Evolutionary conservation across 1,139 yeast species (phyloP).

Genomic region (Blastobotrys aristatus): DNA sequence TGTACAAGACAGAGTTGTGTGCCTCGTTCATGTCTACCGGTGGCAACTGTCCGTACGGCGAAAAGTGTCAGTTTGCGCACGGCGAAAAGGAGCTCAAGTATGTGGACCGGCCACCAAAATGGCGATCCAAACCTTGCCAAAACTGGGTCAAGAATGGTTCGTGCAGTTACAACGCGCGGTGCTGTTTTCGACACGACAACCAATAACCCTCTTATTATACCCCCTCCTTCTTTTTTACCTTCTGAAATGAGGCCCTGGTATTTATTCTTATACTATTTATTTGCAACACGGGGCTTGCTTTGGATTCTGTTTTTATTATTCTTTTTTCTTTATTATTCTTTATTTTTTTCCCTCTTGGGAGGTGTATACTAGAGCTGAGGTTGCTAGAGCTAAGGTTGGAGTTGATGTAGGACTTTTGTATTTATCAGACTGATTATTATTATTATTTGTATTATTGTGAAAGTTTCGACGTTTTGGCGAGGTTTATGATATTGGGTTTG

Average conservation of each 20-base stretch:
- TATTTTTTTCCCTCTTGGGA: too few relatives aligned
- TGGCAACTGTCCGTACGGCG: constrained; percentile 80
- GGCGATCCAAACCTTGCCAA: constrained; percentile 88
- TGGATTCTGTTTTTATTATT: background rate
- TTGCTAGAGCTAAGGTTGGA: too few relatives aligned
- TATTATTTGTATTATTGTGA: too few relatives aligned
- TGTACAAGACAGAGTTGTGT: constrained; percentile 89
- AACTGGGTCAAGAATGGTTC: constrained; percentile 81
- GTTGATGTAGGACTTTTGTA: too few relatives aligned
- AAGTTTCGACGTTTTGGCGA: too few relatives aligned
- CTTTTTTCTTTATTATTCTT: background rate
- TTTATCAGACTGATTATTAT: too few relatives aligned
- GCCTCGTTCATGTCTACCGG: constrained; percentile 64
- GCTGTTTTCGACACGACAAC: constrained; percentile 73
- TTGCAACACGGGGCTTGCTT: background rate
- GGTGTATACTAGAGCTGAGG: too few relatives aligned
- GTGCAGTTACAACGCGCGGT: constrained; percentile 86
- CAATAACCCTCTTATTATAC: background rate
- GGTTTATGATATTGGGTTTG: too few relatives aligned
- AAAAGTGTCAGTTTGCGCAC: constrained; percentile 92
- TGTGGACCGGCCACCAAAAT: constrained; percentile 73
- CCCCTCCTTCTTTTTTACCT: background rate
- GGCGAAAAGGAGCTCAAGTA: constrained; percentile 71
- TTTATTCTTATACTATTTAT: background rate
- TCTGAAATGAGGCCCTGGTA: background rate